Evolutionary conservation across 805 yeast genomes (phyloP).

Genomic region (Yarrowia hollandica): DNA sequence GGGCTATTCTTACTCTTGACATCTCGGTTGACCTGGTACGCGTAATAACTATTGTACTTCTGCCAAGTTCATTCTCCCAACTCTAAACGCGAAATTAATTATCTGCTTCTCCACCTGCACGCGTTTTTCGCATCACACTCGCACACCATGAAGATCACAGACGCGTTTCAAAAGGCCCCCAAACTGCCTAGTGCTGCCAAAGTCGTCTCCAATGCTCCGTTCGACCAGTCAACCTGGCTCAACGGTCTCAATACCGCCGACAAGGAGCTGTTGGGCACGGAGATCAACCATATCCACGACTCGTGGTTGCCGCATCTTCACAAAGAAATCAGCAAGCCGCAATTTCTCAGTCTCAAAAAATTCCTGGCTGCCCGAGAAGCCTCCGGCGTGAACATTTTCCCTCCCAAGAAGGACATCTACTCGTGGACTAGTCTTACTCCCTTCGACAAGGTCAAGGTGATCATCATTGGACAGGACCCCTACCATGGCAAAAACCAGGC

Average conservation of each 20-base stretch:
- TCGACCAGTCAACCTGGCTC: constrained; percentile 46
- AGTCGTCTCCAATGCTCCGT: background rate
- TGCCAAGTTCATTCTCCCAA: background rate
- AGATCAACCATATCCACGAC: constrained; percentile 66
- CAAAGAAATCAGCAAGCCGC: constrained; percentile 77
- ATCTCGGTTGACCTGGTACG: no score
- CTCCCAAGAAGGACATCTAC: constrained; percentile 73
- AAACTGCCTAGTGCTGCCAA: background rate
- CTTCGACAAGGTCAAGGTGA: constrained; percentile 65
- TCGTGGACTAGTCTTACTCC: constrained; percentile 93
- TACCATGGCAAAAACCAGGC: constrained; percentile 93
- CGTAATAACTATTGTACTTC: no score
- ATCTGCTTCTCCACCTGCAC: background rate
- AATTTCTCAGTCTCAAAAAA: constrained; percentile 69
- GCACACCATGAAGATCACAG: constrained; percentile 24
- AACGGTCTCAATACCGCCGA: constrained; percentile 50
- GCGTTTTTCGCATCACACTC: background rate
- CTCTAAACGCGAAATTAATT: constrained; percentile 20
- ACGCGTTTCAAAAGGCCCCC: constrained; percentile 18
- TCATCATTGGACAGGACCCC: constrained; percentile 94
- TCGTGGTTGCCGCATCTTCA: constrained; percentile 76
- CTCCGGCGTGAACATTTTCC: constrained; percentile 61
- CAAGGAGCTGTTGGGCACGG: constrained; percentile 56
- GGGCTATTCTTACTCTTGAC: no score
- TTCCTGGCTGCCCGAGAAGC: constrained; percentile 55